Percentiles rank a stretch among this genome's conserved stretches.
These are phyloP conservation scores for Apophysomyces trapeziformis DNA, from an alignment of 371 early-diverging fungal species.

Conservation along the genomic window DNA sequence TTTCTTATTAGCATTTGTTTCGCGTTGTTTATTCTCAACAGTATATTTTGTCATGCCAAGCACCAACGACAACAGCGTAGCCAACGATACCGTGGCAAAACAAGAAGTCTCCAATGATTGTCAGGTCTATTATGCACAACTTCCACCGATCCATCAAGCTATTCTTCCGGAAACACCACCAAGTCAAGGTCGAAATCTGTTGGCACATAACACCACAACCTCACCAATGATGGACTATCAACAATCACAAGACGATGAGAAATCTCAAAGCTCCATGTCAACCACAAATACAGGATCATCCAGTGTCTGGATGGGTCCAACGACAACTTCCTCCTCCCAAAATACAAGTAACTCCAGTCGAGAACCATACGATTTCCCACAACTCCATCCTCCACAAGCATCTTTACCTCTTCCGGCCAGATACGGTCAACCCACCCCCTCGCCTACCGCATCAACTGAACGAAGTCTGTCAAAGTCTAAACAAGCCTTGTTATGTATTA, in stretches of 20 bases:
- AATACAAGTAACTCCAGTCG: neutral
- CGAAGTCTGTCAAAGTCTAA: slow-evolving; percentile 22
- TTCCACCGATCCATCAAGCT: slow-evolving; percentile 8
- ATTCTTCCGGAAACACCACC: slow-evolving; percentile 4
- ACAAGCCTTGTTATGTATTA: slow-evolving; percentile 17
- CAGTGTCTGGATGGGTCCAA: slow-evolving; percentile 1
- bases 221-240: slow-evolving; percentile 9
- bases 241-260: slow-evolving; percentile 9
- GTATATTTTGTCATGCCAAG: slow-evolving; percentile 7
- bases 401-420: neutral
- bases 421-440: slow-evolving; percentile 14
- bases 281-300: neutral
- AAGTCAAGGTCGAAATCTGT: slow-evolving; percentile 8
- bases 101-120: slow-evolving; percentile 2
- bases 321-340: neutral
- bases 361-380: slow-evolving; percentile 2
- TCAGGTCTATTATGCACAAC: slow-evolving; percentile 9
- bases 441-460: slow-evolving; percentile 19
- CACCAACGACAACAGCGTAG: neutral
- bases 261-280: slow-evolving; percentile 8
- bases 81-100: slow-evolving; percentile 2
- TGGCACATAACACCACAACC: slow-evolving; percentile 1
- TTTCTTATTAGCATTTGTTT: neutral
- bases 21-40: slow-evolving; percentile 9
- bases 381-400: slow-evolving; percentile 2